phyloP scores from a whole-genome alignment of 2,329 filamentous ascomycete genomes.

The Raffaelea ambrosiae region DNA sequence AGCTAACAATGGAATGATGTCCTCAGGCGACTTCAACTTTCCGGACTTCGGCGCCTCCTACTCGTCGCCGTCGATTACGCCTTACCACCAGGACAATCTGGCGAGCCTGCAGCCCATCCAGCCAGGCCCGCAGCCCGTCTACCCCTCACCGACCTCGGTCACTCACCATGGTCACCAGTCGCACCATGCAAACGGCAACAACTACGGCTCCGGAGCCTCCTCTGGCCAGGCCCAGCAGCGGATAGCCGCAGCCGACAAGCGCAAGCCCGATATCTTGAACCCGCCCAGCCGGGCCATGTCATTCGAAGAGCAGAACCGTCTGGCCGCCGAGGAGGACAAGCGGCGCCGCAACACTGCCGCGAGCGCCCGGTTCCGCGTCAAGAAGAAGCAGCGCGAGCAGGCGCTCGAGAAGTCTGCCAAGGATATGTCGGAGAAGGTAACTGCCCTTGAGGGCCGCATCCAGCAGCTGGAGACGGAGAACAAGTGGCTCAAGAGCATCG shows the following conservation, averaged over 20 bases:
- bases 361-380: constrained; percentile 80
- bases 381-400: constrained; percentile 94
- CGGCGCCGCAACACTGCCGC: constrained; percentile 82
- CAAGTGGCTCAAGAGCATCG: constrained; percentile 70
- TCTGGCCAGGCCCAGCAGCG: neutral
- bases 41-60: constrained; percentile 45
- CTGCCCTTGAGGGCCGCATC: constrained; percentile 62
- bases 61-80: constrained; percentile 38
- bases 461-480: constrained; percentile 75
- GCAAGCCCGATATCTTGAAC: constrained; percentile 33
- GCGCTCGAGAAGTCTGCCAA: constrained; percentile 73
- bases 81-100: constrained; percentile 30
- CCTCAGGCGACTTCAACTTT: constrained; percentile 50
- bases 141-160: constrained; percentile 18
- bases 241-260: constrained; percentile 29
- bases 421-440: constrained; percentile 75
- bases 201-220: neutral
- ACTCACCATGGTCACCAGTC: constrained; percentile 26
- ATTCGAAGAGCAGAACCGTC: constrained; percentile 62
- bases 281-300: constrained; percentile 36
- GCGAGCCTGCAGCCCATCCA: constrained; percentile 41
- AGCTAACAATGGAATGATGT: constrained; percentile 38
- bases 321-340: constrained; percentile 82
- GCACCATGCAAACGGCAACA: neutral
- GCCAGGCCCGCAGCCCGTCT: constrained; percentile 39